Evolutionary conservation across 768 basidiomycete genomes (phyloP).

Genomic region (Boletus huronensis): DNA sequence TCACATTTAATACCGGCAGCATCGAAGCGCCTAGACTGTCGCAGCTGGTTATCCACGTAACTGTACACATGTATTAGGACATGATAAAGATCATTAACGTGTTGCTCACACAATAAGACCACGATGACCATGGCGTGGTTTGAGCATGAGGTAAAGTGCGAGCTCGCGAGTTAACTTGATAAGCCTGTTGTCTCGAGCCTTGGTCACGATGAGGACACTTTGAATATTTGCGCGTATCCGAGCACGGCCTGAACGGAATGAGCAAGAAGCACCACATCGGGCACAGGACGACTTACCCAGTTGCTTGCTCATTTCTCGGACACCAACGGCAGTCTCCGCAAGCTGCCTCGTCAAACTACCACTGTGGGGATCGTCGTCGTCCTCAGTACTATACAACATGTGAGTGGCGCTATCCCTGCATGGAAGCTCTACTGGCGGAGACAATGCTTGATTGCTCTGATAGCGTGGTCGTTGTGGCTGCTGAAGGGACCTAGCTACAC

Average conservation of each 20-base stretch:
- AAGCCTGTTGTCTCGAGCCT: slow-evolving; percentile 94
- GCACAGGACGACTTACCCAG: slow-evolving; percentile 58
- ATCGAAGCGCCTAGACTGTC: slow-evolving; percentile 88
- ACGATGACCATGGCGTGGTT: slow-evolving; percentile 60
- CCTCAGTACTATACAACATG: slow-evolving; percentile 32
- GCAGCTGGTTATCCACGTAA: slow-evolving; percentile 93
- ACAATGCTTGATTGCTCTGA: slow-evolving; percentile 2
- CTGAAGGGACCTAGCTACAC: slow-evolving; percentile 50
- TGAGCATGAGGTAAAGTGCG: slow-evolving; percentile 93
- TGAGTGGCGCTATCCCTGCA: slow-evolving; percentile 16
- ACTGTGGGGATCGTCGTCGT: slow-evolving; percentile 68
- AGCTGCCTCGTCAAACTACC: slow-evolving; percentile 86
- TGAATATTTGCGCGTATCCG: slow-evolving; percentile 90
- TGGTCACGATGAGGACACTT: slow-evolving; percentile 92
- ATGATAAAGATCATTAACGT: slow-evolving; percentile 14
- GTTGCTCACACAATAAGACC: slow-evolving; percentile 79
- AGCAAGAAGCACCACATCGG: slow-evolving; percentile 5
- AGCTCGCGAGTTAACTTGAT: slow-evolving; percentile 94
- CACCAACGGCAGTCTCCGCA: slow-evolving; percentile 95
- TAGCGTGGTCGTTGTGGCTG: slow-evolving; percentile 13
- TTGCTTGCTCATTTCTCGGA: slow-evolving; percentile 98
- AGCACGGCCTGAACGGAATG: slow-evolving; percentile 68
- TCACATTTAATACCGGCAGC: slow-evolving; percentile 83
- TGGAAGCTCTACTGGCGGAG: slow-evolving; percentile 16
- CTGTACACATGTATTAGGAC: slow-evolving; percentile 37